These are phyloP conservation scores for Cryptosporidium sp. DNA, from an alignment of 169 alveolate genomes.

Conservation along the genomic window DNA sequence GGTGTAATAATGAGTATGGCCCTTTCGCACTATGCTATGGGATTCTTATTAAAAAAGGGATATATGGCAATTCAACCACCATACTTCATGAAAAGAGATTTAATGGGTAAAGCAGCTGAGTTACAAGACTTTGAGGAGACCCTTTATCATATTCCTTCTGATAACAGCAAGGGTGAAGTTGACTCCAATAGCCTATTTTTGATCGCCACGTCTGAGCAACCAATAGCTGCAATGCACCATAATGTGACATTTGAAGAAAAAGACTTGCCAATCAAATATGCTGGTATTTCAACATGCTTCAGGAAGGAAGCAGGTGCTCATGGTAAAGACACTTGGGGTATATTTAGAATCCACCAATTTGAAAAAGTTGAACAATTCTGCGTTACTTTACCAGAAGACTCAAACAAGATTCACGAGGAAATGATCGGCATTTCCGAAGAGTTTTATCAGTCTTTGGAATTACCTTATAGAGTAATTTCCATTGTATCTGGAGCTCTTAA, in stretches of 20 bases:
- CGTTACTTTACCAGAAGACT: conserved; percentile 93
- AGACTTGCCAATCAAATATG: conserved; percentile 92
- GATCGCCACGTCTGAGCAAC: conserved; percentile 99
- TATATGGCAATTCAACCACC: conserved; percentile 99
- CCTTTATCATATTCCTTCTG: conserved; percentile 87
- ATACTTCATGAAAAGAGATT: conserved; percentile 92
- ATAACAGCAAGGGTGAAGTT: conserved; percentile 40
- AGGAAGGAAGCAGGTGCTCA: conserved; percentile 99
- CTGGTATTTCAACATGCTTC: conserved; percentile 97
- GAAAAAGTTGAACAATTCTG: conserved; percentile 98
- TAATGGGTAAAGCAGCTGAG: conserved; percentile 97
- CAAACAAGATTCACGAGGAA: conserved; percentile 89
- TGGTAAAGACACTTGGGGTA: conserved; percentile 99
- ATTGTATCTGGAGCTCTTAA: conserved; percentile 99
- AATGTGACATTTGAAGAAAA: conserved; percentile 86
- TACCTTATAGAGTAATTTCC: conserved; percentile 96
- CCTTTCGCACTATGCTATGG: conserved; percentile 92
- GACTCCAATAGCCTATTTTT: conserved; percentile 88
- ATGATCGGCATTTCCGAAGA: conserved; percentile 96
- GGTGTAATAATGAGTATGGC: conserved; percentile 97
- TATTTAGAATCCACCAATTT: conserved; percentile 98
- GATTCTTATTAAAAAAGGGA: conserved; percentile 91
- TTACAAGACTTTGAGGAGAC: conserved; percentile 97
- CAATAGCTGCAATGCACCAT: conserved; percentile 95
- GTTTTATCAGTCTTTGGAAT: conserved; percentile 92